phyloP scores from a whole-genome alignment of 78 protist genomes.

The Chrysochromulina tobinii region DNA sequence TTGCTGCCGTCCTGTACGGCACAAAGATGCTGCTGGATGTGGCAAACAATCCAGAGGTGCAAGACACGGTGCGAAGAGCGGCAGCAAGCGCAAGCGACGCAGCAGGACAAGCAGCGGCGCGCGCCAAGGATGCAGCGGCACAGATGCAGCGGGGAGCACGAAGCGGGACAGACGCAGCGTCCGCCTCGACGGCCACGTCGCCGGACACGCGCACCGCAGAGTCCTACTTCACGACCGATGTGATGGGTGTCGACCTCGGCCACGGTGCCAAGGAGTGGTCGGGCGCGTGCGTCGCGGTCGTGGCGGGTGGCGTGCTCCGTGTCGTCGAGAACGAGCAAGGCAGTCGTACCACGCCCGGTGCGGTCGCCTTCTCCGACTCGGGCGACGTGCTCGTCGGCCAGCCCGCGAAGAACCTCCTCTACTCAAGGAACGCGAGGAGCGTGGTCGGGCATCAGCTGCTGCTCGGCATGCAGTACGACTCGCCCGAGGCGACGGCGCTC shows the following conservation, averaged over 20 bases:
- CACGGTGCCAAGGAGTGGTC: neutral
- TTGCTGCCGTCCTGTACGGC: neutral
- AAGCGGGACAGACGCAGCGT: no score
- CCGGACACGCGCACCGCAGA: no score
- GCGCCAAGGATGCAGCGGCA: no score
- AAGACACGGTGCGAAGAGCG: neutral
- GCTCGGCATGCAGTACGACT: neutral
- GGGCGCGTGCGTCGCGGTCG: neutral
- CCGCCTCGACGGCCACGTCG: no score
- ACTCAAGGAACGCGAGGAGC: neutral
- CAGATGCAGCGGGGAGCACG: no score
- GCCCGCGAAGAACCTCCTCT: slow-evolving; percentile 13
- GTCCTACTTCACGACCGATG: neutral
- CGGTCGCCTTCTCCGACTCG: neutral
- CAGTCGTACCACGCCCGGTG: neutral
- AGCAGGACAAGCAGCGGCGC: no score
- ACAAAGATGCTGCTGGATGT: neutral
- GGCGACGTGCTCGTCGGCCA: slow-evolving; percentile 9
- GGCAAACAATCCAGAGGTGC: neutral
- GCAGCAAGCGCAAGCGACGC: no score
- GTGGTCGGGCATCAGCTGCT: neutral
- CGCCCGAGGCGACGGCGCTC: neutral
- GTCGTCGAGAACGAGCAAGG: slow-evolving; percentile 19
- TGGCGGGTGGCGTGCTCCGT: neutral
- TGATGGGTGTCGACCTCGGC: neutral